These are phyloP conservation scores for Xylaria polymorpha DNA, from an alignment of 2,329 filamentous ascomycete genomes.

Conservation along the genomic window DNA sequence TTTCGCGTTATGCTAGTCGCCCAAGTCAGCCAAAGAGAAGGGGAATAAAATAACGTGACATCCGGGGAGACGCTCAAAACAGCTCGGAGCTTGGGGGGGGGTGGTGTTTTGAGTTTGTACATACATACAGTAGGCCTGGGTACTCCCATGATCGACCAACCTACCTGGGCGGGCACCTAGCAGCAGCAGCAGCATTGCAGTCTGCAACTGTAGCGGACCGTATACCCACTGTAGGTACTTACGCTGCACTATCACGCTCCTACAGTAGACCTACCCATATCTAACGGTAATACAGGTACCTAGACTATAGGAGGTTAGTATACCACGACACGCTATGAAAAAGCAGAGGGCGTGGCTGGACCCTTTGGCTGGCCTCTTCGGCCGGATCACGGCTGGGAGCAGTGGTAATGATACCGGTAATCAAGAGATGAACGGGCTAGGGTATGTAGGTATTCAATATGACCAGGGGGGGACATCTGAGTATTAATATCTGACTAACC, in stretches of 20 bases:
- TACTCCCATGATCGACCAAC: conserved; percentile 10
- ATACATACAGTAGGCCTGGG: no score
- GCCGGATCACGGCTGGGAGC: background rate
- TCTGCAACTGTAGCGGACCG: background rate
- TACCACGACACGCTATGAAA: background rate
- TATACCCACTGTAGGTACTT: background rate
- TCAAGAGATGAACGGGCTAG: background rate
- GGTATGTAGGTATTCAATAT: background rate
- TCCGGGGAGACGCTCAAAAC: conserved; percentile 38
- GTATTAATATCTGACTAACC: conserved; percentile 12
- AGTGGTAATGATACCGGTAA: conserved; percentile 6
- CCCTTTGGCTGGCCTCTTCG: background rate
- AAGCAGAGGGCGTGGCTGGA: background rate
- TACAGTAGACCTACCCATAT: no score
- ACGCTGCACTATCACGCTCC: background rate
- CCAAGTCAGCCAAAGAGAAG: conserved; percentile 34
- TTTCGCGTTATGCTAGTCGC: conserved; percentile 38
- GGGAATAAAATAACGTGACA: conserved; percentile 35
- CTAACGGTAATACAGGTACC: no score
- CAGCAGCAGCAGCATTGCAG: background rate
- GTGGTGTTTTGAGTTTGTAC: conserved; percentile 31
- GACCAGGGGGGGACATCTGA: background rate
- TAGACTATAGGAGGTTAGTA: no score
- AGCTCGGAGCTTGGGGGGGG: conserved; percentile 35
- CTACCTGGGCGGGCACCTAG: no score